A percentile compares a stretch with the other conserved stretches of the same genome.
phyloP scores from a whole-genome alignment of 805 yeast species.

The Metschnikowia orientalis region DNA sequence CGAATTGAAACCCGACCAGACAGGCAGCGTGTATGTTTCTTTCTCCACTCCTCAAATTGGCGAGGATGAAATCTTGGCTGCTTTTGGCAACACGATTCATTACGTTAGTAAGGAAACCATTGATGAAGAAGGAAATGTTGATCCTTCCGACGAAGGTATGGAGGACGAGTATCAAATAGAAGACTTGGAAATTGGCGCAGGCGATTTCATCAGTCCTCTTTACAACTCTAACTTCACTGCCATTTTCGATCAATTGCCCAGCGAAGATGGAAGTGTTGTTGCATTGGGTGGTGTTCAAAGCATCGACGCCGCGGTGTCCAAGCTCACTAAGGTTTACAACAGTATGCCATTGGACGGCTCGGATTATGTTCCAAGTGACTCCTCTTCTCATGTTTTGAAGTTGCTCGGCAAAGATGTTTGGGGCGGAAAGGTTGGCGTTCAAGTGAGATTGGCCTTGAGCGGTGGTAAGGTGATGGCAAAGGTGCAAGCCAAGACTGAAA shows the following conservation, averaged over 20 bases:
- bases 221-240: constrained; percentile 72
- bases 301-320: constrained; percentile 43
- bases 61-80: constrained; percentile 32
- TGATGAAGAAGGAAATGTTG: constrained; percentile 61
- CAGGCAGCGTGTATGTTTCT: constrained; percentile 75
- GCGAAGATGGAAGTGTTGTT: constrained; percentile 60
- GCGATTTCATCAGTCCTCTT: constrained; percentile 77
- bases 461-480: constrained; percentile 59
- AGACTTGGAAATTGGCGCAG: constrained; percentile 65
- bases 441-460: constrained; percentile 46
- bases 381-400: constrained; percentile 68
- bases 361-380: constrained; percentile 56
- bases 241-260: constrained; percentile 66
- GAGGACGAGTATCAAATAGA: constrained; percentile 92
- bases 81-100: constrained; percentile 62
- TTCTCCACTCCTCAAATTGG: constrained; percentile 56
- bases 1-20: constrained; percentile 62
- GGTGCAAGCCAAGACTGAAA: constrained; percentile 47
- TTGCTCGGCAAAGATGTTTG: constrained; percentile 74
- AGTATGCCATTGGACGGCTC: constrained; percentile 66
- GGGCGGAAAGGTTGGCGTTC: constrained; percentile 52
- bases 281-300: constrained; percentile 47
- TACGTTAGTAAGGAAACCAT: constrained; percentile 79
- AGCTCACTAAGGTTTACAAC: constrained; percentile 47
- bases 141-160: constrained; percentile 73